Evolutionary conservation across 2,329 filamentous ascomycete genomes (phyloP), one percentile per base, ranked within the genome.

Genomic region (Stagonosporopsis rhizophila): DNA sequence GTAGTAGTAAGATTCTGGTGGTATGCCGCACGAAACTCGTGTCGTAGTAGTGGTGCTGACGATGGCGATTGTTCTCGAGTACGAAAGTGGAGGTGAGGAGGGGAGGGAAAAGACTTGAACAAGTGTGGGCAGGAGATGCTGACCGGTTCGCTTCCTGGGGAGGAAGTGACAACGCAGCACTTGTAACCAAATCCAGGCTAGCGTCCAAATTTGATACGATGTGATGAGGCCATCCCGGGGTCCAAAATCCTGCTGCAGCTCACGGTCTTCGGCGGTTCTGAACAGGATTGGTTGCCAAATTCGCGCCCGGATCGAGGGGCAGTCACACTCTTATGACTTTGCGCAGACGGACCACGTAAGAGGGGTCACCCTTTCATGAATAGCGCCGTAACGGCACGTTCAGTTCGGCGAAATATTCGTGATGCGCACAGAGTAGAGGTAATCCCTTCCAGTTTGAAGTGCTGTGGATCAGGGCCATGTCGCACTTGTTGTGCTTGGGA

Each of bases 151-250:
- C 62, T 65, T 61, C 57, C 60, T 61, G 61, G 66, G 58, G 49
- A 58, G 25, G 49, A 58, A 68, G 60, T 75, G 73, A 70, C 72
- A 75, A 74, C 72, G 70, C 72, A 75, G 72, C 63, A 62, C 66
- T 67, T 65, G 69, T 72, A 56, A 71, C 69, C 73, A 71, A 69
- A 69, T 58, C 44, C 54, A 37, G 54, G 44, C 49, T 58, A 58
- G 54, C 39, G 48, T 58, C 48, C 39, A 52, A 49, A 34, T 22
- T 49, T 45, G 54, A 58, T 58, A 58, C 54, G 54, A 52, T 52
- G 17, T 49, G 54, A 58, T 52, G 54, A 58, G 54, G 54, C 54
- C 54, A 56, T 52, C 61, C 60, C 47, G 56, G 56, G 60, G 63
- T 63, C 58, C 64, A 63, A 64, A 63, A 60, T 61, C 58, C 58